A percentile compares a stretch with the other conserved stretches of the same genome.
Evolutionary conservation across 305 asterid genomes (phyloP).

Genomic region (Solanum hybrid): DNA sequence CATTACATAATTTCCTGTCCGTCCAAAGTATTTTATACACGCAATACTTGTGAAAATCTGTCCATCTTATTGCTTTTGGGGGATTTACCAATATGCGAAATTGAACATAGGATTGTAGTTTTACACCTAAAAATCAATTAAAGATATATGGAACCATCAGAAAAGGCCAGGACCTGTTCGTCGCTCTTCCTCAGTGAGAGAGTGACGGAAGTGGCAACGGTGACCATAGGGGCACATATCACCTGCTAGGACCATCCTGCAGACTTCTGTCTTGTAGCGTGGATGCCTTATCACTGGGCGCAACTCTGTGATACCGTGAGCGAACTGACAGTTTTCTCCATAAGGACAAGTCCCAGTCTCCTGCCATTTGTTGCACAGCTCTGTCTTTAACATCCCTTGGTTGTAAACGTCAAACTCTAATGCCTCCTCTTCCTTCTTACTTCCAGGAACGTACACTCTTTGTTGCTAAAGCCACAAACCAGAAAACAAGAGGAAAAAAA

Average conservation of each 20-base stretch:
- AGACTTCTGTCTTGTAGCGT: slow-evolving; percentile 75
- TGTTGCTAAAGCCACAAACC: slow-evolving; percentile 28
- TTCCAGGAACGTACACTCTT: slow-evolving; percentile 43
- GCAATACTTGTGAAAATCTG: background rate
- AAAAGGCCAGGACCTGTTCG: slow-evolving; percentile 7
- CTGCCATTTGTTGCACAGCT: slow-evolving; percentile 87
- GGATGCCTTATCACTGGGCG: slow-evolving; percentile 83
- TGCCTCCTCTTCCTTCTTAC: slow-evolving; percentile 38
- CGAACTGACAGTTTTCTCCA: slow-evolving; percentile 62
- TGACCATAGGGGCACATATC: slow-evolving; percentile 71
- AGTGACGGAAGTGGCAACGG: slow-evolving; percentile 80
- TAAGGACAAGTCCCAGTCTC: slow-evolving; percentile 64
- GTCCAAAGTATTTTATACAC: background rate
- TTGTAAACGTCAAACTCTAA: slow-evolving; percentile 55
- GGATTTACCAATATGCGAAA: background rate
- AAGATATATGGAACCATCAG: slow-evolving; percentile 3
- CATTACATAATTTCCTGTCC: background rate
- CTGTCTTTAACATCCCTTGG: slow-evolving; percentile 68
- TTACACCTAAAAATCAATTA: background rate
- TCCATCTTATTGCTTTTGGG: background rate
- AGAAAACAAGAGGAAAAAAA: background rate
- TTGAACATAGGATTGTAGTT: background rate
- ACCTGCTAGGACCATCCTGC: slow-evolving; percentile 71
- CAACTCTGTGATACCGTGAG: slow-evolving; percentile 65
- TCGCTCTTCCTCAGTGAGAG: slow-evolving; percentile 63